Percentiles rank a stretch among this genome's conserved stretches.
phyloP scores from a whole-genome alignment of 2,329 filamentous ascomycete genomes.

The Alternaria sp. region DNA sequence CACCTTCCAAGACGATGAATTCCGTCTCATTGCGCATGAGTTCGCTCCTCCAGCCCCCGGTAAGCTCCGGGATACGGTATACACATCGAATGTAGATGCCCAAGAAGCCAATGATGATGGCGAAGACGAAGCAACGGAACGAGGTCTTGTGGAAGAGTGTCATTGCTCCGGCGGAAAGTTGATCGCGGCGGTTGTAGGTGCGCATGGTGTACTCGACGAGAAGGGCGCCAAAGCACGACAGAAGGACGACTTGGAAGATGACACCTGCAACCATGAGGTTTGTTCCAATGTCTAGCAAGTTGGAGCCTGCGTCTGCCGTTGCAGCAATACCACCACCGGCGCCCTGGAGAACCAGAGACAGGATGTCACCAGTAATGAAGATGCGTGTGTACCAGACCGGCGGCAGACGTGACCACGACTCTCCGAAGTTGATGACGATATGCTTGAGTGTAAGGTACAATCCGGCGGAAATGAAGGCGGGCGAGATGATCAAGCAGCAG shows the following conservation, averaged over 20 bases:
- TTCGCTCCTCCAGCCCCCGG: constrained; percentile 56
- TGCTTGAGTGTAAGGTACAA: constrained; percentile 67
- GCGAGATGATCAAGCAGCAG: constrained; percentile 64
- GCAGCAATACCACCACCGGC: constrained; percentile 67
- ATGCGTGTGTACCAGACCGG: constrained; percentile 63
- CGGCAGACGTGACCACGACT: constrained; percentile 40
- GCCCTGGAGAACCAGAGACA: constrained; percentile 67
- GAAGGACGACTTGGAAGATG: constrained; percentile 63
- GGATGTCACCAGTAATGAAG: constrained; percentile 67
- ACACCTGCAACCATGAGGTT: constrained; percentile 67
- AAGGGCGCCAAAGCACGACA: constrained; percentile 58
- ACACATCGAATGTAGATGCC: constrained; percentile 59
- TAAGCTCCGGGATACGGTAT: constrained; percentile 61
- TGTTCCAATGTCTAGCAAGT: constrained; percentile 57
- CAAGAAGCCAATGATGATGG: constrained; percentile 54
- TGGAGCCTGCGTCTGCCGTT: constrained; percentile 54
- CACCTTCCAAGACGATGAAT: constrained; percentile 63
- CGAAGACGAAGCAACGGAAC: constrained; percentile 45
- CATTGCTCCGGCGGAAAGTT: constrained; percentile 33
- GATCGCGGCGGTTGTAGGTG: constrained; percentile 39
- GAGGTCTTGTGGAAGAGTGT: constrained; percentile 32
- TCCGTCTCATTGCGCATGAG: constrained; percentile 59
- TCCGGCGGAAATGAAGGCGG: constrained; percentile 63
- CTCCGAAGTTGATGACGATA: constrained; percentile 64
- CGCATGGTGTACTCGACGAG: constrained; percentile 51